These are phyloP conservation scores for Talaromyces verruculosus DNA, from an alignment of 2,329 filamentous ascomycete species.

Conservation along the genomic window DNA sequence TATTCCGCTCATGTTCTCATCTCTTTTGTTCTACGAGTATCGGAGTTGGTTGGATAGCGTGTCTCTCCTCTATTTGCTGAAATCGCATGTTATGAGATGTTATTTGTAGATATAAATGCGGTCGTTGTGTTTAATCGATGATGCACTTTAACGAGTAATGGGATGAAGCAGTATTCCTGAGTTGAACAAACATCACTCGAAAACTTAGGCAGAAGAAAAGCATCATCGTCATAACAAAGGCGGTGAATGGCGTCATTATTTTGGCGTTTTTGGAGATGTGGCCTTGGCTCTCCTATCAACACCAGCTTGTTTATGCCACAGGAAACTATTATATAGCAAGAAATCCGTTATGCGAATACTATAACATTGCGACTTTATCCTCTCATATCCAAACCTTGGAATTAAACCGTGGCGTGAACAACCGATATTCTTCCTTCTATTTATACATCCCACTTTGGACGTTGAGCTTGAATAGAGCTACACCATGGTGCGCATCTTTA, in stretches of 20 bases:
- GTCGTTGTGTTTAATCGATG: background rate
- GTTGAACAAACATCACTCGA: background rate
- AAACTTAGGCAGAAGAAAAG: background rate
- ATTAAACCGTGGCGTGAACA: background rate
- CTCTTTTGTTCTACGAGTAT: conserved; percentile 10
- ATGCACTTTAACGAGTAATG: background rate
- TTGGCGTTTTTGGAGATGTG: conserved; percentile 33
- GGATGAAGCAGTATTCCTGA: background rate
- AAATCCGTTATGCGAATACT: background rate
- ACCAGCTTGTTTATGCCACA: background rate
- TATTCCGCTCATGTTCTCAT: conserved; percentile 17
- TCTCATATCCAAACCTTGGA: background rate
- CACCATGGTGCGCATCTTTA: conserved; percentile 1
- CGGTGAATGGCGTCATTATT: conserved; percentile 38
- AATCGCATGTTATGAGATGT: conserved; percentile 9
- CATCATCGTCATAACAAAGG: conserved; percentile 26
- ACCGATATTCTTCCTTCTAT: background rate
- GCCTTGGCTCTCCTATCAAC: conserved; percentile 28
- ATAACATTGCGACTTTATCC: background rate
- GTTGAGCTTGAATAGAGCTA: background rate
- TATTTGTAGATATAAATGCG: conserved; percentile 22
- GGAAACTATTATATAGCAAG: background rate
- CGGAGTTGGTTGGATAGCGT: conserved; percentile 28
- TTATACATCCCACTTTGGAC: background rate
- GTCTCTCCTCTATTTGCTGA: conserved; percentile 26